Evolutionary conservation across 169 alveolate genomes (phyloP).

Genomic region (Pseudocohnilembus persalinus): DNA sequence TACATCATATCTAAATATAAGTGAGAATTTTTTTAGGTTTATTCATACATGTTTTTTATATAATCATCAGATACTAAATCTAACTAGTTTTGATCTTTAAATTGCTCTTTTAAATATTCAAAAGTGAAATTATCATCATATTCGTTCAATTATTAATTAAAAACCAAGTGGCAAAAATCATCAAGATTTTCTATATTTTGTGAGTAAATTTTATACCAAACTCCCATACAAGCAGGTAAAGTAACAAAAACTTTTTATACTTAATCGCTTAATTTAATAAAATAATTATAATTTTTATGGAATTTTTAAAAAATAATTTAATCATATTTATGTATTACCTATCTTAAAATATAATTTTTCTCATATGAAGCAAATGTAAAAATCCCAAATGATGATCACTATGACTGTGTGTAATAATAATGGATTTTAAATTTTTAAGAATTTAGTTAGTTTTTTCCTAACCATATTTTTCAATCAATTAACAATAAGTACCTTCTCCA

Average conservation of each 20-base stretch:
- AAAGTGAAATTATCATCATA: not conserved
- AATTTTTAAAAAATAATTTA: too few species aligned
- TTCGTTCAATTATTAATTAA: not conserved
- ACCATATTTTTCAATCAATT: slow-evolving; percentile 3
- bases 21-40: not conserved
- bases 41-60: not conserved
- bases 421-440: not conserved
- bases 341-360: not conserved
- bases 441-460: slow-evolving; percentile 3
- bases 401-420: slow-evolving; percentile 22
- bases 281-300: not conserved
- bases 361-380: not conserved
- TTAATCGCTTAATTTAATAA: not conserved
- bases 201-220: slow-evolving; percentile 8
- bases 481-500: slow-evolving; percentile 22
- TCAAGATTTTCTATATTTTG: not conserved
- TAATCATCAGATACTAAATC: not conserved
- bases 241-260: not conserved
- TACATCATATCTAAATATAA: not conserved
- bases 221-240: slow-evolving; percentile 18
- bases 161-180: not conserved
- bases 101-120: not conserved
- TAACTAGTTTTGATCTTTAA: not conserved
- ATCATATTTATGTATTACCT: not conserved
- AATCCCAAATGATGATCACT: slow-evolving; percentile 27